A percentile compares a stretch with the other conserved stretches of the same genome.
phyloP scores from a whole-genome alignment of 306 rosid species.

The Carpinus fangiana region DNA sequence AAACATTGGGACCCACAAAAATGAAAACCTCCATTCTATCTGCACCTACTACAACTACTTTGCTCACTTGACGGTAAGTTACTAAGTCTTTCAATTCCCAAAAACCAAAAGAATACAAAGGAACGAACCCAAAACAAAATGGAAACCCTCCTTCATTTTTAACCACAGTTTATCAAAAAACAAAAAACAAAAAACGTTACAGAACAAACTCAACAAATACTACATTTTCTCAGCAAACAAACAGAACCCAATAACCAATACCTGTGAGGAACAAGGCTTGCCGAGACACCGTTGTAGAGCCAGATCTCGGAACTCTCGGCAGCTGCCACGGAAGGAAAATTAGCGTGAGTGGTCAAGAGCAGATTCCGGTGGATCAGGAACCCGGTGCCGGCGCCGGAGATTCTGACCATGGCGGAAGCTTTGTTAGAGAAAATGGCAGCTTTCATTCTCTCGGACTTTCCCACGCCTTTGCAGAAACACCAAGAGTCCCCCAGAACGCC shows the following conservation, averaged over 20 bases:
- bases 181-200: not conserved
- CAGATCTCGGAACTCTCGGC: conserved; percentile 86
- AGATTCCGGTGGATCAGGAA: conserved; percentile 87
- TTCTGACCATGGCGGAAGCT: conserved; percentile 67
- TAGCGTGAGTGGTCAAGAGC: conserved; percentile 83
- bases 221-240: not conserved
- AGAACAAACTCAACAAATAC: not conserved
- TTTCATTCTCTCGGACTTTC: conserved; percentile 85
- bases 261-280: conserved; percentile 74
- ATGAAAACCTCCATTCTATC: not conserved
- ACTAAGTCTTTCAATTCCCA: not conserved
- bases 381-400: conserved; percentile 54
- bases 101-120: not conserved
- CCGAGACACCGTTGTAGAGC: conserved; percentile 67
- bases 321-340: conserved; percentile 67
- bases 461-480: conserved; percentile 96
- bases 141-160: not conserved
- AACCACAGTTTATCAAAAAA: not conserved
- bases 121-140: not conserved
- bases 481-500: conserved; percentile 80
- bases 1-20: conserved; percentile 21
- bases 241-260: conserved; percentile 2
- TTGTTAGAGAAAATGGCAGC: conserved; percentile 72
- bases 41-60: not conserved
- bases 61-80: not conserved